Conservation (phyloP, 345 rosid genomes). For the Eucalyptus marginata region DNA sequence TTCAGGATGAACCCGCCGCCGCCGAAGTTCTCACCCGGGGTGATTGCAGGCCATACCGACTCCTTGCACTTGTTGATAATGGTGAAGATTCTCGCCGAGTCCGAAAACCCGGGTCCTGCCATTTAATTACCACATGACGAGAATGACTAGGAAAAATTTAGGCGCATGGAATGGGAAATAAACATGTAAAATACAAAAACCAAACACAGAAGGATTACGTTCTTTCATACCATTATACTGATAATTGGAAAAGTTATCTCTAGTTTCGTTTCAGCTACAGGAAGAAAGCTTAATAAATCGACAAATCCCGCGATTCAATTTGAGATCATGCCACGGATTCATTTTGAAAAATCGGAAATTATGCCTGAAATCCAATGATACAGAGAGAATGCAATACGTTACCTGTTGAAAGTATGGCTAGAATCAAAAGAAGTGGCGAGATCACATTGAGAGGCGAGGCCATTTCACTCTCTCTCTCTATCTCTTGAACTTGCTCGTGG, state of each 20-base stretch:
- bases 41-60: constrained; percentile 70
- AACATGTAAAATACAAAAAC: background rate
- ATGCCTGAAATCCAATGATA: background rate
- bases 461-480: constrained; percentile 4
- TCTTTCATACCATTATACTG: background rate
- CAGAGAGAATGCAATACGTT: background rate
- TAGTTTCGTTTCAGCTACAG: background rate
- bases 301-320: background rate
- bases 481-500: background rate
- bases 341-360: background rate
- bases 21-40: constrained; percentile 37
- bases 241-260: background rate
- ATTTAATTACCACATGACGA: background rate
- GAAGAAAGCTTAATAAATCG: background rate
- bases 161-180: background rate
- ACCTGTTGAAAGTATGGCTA: constrained; percentile 30
- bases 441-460: constrained; percentile 3
- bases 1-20: constrained; percentile 55
- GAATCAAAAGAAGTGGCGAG: constrained; percentile 9
- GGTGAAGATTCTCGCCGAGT: constrained; percentile 52
- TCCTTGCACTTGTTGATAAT: constrained; percentile 55
- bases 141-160: background rate
- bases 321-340: background rate
- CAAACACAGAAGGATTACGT: background rate
- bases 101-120: constrained; percentile 24